Base-by-base conservation (phyloP, 2,329 filamentous ascomycete genomes). In the Diaporthe citri region DNA sequence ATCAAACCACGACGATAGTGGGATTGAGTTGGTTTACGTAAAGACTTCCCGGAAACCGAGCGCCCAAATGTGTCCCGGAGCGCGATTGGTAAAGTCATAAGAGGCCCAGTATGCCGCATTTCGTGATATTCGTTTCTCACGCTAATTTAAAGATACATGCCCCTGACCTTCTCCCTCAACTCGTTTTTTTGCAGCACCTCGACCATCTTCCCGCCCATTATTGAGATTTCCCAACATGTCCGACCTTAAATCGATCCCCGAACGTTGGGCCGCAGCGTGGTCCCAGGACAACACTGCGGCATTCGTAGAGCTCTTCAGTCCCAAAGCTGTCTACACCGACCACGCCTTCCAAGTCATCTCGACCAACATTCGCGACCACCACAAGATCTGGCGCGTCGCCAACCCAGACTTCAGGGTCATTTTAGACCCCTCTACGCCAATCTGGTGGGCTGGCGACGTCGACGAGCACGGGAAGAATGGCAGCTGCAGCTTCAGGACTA, bases 401-500 rank as follows among this genome's bases (percentile, higher is more conserved):
- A 57, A 39, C 31, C 55, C 55, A n/a, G 55, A 57, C 55, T 57
- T 57, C 55, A 57, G 22, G 55, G 55, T 57, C 55, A 57, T 39
- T n/a, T 4, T 57, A 25, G 55, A 57, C n/a, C 55, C 55, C 31
- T 57, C 20, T 3, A 57, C 55, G 55, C 31, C 55, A 9, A 25
- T 57, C n/a, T 57, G 55, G 55, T 57, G 55, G 55, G 55, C 31
- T 36, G 13, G 20, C 13, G 31, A n/a, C 2, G 31, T 8, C 55
- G 55, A 57, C 20, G 17, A 57, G 55, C 31, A 57, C 17, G 31
- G 55, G 55, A 57, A 15, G 20, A 57, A 57, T 12, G 55, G 31
- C 20, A 57, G 55, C 31, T 57, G 55, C 55, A 57, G 55, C 55
- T 57, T 57, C 55, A 57, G 55, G 55, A 57, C 55, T n/a, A 57